Evolutionary conservation across 73 alveolate species (phyloP).

Genomic region (Paramecium sonneborni): DNA sequence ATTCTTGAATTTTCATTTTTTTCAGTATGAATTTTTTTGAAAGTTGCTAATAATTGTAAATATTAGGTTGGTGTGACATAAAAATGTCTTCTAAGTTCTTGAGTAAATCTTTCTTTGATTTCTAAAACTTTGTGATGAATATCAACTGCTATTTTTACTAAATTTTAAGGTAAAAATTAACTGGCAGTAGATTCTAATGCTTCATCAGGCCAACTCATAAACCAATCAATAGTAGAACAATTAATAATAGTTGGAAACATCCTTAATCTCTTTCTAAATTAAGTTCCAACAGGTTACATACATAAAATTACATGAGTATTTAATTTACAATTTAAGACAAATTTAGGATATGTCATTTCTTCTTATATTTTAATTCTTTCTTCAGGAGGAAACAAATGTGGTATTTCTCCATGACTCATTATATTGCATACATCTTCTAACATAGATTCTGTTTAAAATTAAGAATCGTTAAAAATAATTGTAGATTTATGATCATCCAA

Average conservation of each 20-base stretch:
- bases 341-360: conserved; percentile 62
- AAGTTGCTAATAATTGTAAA: conserved; percentile 94
- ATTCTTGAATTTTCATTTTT: conserved; percentile 48
- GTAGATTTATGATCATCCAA: background rate
- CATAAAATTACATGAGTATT: conserved; percentile 70
- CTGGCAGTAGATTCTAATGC: conserved; percentile 71
- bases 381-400: conserved; percentile 65
- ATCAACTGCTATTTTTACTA: conserved; percentile 94
- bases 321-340: conserved; percentile 62
- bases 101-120: conserved; percentile 81
- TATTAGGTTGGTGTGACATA: conserved; percentile 99
- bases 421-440: conserved; percentile 67
- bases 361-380: conserved; percentile 65
- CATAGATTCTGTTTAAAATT: conserved; percentile 25
- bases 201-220: conserved; percentile 76
- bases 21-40: conserved; percentile 82
- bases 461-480: background rate
- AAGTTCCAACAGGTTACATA: conserved; percentile 73
- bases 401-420: conserved; percentile 66
- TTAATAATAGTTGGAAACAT: conserved; percentile 74
- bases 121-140: conserved; percentile 96
- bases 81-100: conserved; percentile 96
- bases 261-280: conserved; percentile 71
- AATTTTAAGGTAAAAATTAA: conserved; percentile 72
- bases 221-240: conserved; percentile 79